Conservation (phyloP, 2,329 filamentous ascomycete species). For the Cladosporium austrohemisphaericum region DNA sequence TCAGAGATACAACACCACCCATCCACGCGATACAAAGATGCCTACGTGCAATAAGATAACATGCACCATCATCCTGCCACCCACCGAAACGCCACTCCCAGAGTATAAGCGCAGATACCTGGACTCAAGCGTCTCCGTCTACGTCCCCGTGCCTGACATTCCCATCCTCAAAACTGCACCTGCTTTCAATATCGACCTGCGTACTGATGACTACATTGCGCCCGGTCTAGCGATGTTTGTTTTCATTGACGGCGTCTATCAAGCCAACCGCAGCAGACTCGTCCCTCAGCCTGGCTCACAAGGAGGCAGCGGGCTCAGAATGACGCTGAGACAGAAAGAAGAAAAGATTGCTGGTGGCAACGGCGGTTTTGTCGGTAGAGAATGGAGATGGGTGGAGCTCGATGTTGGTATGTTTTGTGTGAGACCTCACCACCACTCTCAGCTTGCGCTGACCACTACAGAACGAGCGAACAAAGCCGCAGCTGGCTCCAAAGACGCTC, state of each 20-base stretch:
- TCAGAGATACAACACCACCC: not conserved
- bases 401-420: slow-evolving; percentile 43
- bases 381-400: slow-evolving; percentile 52
- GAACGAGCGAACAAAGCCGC: slow-evolving; percentile 38
- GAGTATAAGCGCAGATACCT: slow-evolving; percentile 50
- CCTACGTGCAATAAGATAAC: slow-evolving; percentile 51
- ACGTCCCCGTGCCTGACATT: slow-evolving; percentile 48
- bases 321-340: slow-evolving; percentile 53
- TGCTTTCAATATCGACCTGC: slow-evolving; percentile 48
- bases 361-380: slow-evolving; percentile 48
- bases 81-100: slow-evolving; percentile 41
- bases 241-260: slow-evolving; percentile 56
- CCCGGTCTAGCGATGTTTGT: slow-evolving; percentile 53
- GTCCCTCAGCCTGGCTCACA: slow-evolving; percentile 11
- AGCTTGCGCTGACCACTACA: slow-evolving; percentile 21
- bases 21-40: slow-evolving; percentile 39
- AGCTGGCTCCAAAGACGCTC: slow-evolving; percentile 30
- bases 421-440: too few species aligned
- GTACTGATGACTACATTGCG: slow-evolving; percentile 49
- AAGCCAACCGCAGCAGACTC: slow-evolving; percentile 53
- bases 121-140: slow-evolving; percentile 51
- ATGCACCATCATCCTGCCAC: slow-evolving; percentile 50
- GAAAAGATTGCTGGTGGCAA: slow-evolving; percentile 38
- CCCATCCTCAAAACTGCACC: slow-evolving; percentile 18
- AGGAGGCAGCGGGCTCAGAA: slow-evolving; percentile 20